A percentile compares a stretch with the other conserved stretches of the same genome.
Conservation (phyloP, 225 moss, liverwort and hornwort genomes). For the Rhytidiadelphus loreus region DNA sequence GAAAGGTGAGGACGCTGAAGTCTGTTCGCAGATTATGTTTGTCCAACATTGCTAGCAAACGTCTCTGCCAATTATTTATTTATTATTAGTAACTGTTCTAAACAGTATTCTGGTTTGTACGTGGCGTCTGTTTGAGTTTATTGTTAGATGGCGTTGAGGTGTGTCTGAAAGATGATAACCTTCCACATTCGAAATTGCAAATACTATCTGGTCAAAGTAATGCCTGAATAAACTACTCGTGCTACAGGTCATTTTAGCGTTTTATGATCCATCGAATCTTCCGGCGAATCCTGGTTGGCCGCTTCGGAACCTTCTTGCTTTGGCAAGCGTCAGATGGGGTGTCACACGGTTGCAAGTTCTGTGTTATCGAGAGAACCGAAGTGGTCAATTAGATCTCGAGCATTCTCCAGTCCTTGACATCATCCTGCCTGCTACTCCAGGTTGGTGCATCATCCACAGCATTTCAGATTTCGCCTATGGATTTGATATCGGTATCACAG, state of each 20-base stretch:
- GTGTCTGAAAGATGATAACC: neutral
- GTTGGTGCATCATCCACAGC: constrained; percentile 18
- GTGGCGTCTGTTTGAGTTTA: neutral
- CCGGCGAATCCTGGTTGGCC: constrained; percentile 90
- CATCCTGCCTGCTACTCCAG: constrained; percentile 54
- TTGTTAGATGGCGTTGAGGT: neutral
- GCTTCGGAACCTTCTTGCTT: constrained; percentile 84
- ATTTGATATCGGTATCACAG: neutral
- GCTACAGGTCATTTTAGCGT: constrained; percentile 64
- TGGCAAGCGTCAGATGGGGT: constrained; percentile 72
- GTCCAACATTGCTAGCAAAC: neutral
- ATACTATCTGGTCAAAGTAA: neutral
- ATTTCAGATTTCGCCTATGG: neutral
- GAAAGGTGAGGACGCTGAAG: constrained; percentile 48
- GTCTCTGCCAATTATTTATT: neutral
- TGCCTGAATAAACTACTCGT: neutral
- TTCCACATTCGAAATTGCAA: neutral
- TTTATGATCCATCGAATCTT: constrained; percentile 92
- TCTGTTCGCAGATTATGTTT: neutral
- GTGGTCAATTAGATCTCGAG: constrained; percentile 75
- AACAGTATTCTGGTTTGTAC: neutral
- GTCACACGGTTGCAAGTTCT: constrained; percentile 68
- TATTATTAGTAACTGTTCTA: neutral
- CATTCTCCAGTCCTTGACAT: constrained; percentile 67
- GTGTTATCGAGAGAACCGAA: constrained; percentile 82